phyloP scores from a whole-genome alignment of 345 rosid genomes.

The Combretum micranthum region DNA sequence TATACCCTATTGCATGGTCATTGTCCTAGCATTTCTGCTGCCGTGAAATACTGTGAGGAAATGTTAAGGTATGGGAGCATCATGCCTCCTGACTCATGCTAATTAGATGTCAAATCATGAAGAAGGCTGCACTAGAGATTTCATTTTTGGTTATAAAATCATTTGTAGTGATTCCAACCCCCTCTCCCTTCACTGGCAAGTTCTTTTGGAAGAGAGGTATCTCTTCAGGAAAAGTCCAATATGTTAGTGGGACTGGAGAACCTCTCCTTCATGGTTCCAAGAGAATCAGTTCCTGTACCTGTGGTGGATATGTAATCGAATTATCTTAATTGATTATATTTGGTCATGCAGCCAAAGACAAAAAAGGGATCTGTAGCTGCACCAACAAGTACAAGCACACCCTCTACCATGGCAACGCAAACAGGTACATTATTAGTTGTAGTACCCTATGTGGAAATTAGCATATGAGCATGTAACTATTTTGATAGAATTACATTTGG shows the following conservation, averaged over 20 bases:
- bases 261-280: not conserved
- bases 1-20: conserved; percentile 67
- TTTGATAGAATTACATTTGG: not conserved
- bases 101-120: not conserved
- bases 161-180: no score
- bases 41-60: conserved; percentile 84
- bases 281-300: no score
- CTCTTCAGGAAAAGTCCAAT: not conserved
- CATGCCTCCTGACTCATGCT: not conserved
- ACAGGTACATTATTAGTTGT: conserved; percentile 41
- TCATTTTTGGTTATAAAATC: not conserved
- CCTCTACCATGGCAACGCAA: conserved; percentile 20
- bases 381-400: conserved; percentile 19
- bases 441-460: not conserved
- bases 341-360: conserved; percentile 50
- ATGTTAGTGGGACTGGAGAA: not conserved
- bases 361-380: conserved; percentile 56
- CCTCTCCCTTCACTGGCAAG: no score
- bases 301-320: not conserved
- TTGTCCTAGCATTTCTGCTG: conserved; percentile 63
- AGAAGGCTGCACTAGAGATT: not conserved
- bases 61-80: conserved; percentile 52
- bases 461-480: conserved; percentile 8
- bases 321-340: conserved; percentile 7
- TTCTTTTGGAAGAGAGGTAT: not conserved